Evolutionary conservation across 768 basidiomycete species (phyloP), one percentile per base, ranked within the genome.

Genomic region (Panus rudis): DNA sequence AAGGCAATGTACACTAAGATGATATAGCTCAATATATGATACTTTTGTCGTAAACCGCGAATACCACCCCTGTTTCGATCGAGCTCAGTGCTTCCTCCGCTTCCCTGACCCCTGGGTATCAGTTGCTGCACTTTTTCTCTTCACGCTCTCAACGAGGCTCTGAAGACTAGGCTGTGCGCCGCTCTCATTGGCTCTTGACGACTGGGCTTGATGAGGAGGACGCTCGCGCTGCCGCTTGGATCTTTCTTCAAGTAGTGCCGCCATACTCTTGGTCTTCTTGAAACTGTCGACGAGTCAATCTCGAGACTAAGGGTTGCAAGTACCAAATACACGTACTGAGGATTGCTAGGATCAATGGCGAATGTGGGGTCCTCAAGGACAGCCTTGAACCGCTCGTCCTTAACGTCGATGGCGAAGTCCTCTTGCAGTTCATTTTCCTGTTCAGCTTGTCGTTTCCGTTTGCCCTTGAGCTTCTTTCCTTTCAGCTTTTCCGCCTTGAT

Each of bases 291-390:
- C 41, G 46, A 27, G 22, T 49, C 17, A 51, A 42, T 45, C 38
- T 16, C 33, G n/a, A 17, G n/a, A 44, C 7, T 35, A 25, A n/a
- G 24, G 42, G 24, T 21, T 23, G 24, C 17, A 33, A 11, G 31
- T 3, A 23, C 17, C 24, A n/a, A 23, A 22, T 4, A 20, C 1
- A 73, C 92, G 51, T 57, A 96, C 94, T 82, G 88, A 59, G 94
- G 92, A 65, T 97, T 88, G 41, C 79, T 87, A 16, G 96, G 94
- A 62, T 99, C 96, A 51, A 99, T 92, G 0, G 94, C 93, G 51
- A 89, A 98, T 24, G 82, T 76, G 54, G 89, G 81, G 56, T 97
- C 85, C 52, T 96, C 90, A 54, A 92, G 86, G 33, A 98, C 57
- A 17, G 76, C 82, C 57, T 78, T 78, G 72, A 98, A 98, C 13